These are phyloP conservation scores for Termitomyces sp. DNA, from an alignment of 768 basidiomycete species.

Conservation along the genomic window DNA sequence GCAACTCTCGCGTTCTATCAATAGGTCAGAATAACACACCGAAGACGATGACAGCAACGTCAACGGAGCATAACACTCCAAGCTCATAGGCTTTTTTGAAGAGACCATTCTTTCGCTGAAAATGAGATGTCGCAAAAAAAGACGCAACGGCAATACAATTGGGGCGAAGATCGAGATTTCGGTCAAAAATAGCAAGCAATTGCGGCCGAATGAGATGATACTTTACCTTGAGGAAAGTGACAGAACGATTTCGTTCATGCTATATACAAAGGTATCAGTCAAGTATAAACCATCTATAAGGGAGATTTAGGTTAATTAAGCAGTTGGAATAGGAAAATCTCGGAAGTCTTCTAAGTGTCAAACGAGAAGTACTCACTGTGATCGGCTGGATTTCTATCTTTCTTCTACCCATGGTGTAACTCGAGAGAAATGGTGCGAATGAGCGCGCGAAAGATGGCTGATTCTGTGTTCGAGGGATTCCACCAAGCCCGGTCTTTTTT, in stretches of 20 bases:
- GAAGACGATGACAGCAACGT: conserved; percentile 87
- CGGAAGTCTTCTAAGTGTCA: background rate
- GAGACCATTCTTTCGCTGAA: conserved; percentile 82
- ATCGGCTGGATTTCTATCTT: conserved; percentile 85
- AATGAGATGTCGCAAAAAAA: conserved; percentile 8
- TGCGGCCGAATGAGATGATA: conserved; percentile 16
- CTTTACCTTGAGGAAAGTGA: conserved; percentile 83
- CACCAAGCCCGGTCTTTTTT: conserved; percentile 6
- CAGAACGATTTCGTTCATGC: conserved; percentile 90
- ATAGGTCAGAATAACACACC: conserved; percentile 27
- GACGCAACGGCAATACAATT: conserved; percentile 26
- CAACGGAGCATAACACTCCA: conserved; percentile 84
- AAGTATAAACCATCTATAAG: background rate
- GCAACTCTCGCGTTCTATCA: background rate
- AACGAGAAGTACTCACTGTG: conserved; percentile 43
- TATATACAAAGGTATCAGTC: conserved; percentile 36
- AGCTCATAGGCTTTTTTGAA: conserved; percentile 93
- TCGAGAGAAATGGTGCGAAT: background rate
- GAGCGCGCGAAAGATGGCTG: conserved; percentile 10
- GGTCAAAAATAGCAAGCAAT: conserved; percentile 59
- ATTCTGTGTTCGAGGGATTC: conserved; percentile 7
- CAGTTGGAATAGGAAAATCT: conserved; percentile 7
- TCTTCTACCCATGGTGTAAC: conserved; percentile 55
- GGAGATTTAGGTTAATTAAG: conserved; percentile 15
- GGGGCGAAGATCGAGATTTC: conserved; percentile 36